Conservation (phyloP, 495 filamentous ascomycete species). For the Hypoxylon rickii region DNA sequence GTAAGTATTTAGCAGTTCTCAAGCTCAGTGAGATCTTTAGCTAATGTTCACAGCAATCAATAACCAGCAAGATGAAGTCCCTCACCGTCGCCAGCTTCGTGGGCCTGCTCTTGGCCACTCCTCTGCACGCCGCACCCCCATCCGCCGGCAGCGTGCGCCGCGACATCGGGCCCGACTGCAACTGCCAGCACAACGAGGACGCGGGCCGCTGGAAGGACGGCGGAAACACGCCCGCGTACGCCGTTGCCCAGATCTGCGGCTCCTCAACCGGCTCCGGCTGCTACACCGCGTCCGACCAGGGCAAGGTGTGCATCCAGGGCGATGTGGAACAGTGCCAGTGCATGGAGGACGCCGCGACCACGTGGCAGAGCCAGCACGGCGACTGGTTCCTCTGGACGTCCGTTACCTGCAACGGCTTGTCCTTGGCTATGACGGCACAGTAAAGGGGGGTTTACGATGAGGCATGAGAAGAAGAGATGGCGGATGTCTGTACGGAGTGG, state of each 20-base stretch:
- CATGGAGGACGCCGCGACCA: neutral
- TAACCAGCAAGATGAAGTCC: too few species aligned
- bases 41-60: too few species aligned
- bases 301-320: neutral
- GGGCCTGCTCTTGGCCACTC: too few species aligned
- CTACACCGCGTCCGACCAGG: neutral
- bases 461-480: too few species aligned
- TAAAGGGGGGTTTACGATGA: too few species aligned
- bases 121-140: too few species aligned
- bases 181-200: neutral
- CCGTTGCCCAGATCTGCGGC: neutral
- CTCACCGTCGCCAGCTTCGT: too few species aligned
- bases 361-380: neutral
- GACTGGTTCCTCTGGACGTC: neutral
- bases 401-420: neutral
- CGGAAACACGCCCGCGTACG: neutral
- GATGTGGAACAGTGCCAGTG: neutral
- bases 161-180: too few species aligned
- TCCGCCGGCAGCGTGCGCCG: too few species aligned
- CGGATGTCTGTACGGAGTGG: too few species aligned
- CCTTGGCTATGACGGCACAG: neutral
- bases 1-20: too few species aligned
- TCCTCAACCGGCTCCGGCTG: neutral
- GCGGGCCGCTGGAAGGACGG: neutral
- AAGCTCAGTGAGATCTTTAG: too few species aligned